Conservation (phyloP, 257 asterid species). For the Asclepias syriaca region DNA sequence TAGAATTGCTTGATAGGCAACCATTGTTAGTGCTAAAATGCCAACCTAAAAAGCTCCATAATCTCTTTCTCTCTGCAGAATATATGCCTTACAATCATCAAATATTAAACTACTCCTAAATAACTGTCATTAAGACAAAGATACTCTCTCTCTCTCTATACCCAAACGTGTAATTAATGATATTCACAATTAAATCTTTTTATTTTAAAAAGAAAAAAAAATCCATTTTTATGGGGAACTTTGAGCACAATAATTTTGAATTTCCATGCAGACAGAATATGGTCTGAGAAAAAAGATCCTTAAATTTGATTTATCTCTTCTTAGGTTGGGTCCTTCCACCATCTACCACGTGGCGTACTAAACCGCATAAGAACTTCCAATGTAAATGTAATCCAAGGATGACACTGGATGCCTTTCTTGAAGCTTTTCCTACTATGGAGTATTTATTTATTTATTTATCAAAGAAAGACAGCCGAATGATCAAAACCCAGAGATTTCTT, state of each 20-base stretch:
- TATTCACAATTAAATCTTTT: too few species aligned
- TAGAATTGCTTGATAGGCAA: not conserved
- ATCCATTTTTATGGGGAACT: too few species aligned
- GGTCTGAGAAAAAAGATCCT: not conserved
- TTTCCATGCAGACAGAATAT: slow-evolving; percentile 1
- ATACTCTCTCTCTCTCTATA: not conserved
- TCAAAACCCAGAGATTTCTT: not conserved
- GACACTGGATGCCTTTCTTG: slow-evolving; percentile 9
- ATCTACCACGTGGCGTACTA: not conserved
- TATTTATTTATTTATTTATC: not conserved
- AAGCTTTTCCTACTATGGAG: not conserved
- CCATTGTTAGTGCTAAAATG: not conserved
- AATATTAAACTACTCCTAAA: not conserved
- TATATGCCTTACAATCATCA: slow-evolving; percentile 9
- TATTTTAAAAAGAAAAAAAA: too few species aligned
- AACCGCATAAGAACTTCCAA: not conserved
- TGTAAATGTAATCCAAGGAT: not conserved
- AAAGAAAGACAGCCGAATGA: slow-evolving; percentile 1
- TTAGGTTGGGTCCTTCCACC: not conserved
- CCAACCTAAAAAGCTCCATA: not conserved
- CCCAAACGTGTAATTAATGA: too few species aligned
- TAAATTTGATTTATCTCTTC: not conserved
- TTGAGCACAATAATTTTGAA: not conserved
- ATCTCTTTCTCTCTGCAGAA: not conserved
- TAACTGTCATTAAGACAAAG: not conserved